Evolutionary conservation across 306 rosid genomes (phyloP).

Genomic region (Elaeagnus macrophylla): DNA sequence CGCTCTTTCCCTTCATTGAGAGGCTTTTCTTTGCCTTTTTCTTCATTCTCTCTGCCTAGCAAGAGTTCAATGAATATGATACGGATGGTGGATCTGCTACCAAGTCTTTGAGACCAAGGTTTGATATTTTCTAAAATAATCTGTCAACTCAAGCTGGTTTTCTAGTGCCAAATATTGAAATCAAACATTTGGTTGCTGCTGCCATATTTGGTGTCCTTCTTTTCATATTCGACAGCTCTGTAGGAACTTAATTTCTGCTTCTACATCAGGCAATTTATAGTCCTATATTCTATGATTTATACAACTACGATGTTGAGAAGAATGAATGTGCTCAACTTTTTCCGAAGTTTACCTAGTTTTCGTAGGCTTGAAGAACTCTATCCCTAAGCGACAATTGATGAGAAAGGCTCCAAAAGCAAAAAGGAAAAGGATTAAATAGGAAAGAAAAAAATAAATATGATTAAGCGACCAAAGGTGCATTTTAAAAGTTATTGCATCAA

Average conservation of each 20-base stretch:
- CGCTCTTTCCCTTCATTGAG: conserved; percentile 52
- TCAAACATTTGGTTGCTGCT: conserved; percentile 38
- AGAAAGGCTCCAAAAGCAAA: conserved; percentile 44
- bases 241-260: conserved; percentile 60
- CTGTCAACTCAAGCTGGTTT: conserved; percentile 34
- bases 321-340: conserved; percentile 49
- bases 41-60: conserved; percentile 54
- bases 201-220: conserved; percentile 43
- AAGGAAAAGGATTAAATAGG: too few species aligned
- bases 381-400: conserved; percentile 38
- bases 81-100: conserved; percentile 54
- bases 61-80: conserved; percentile 53
- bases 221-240: conserved; percentile 44
- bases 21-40: conserved; percentile 51
- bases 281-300: conserved; percentile 58
- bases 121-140: conserved; percentile 29
- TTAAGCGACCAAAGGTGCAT: too few species aligned
- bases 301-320: conserved; percentile 51
- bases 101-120: conserved; percentile 37
- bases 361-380: conserved; percentile 46
- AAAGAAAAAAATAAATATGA: too few species aligned
- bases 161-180: conserved; percentile 37
- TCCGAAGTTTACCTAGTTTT: conserved; percentile 50
- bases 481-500: too few species aligned
- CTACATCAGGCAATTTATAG: conserved; percentile 44